phyloP scores from a whole-genome alignment of 176 grass and related monocot genomes.

The Rhynchospora tenuis region DNA sequence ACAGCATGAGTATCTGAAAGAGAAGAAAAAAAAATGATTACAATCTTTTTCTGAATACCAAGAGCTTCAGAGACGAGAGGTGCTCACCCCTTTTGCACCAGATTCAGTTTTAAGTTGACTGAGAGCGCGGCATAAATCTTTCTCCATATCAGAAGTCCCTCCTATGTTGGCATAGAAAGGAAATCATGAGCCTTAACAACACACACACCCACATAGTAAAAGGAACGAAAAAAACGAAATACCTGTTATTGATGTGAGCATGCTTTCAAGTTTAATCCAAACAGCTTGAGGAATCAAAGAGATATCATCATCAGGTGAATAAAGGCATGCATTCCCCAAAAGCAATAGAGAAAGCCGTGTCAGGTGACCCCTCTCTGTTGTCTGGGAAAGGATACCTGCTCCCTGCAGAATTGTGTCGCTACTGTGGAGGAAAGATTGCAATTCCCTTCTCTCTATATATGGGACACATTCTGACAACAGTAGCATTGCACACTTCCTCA shows the following conservation, averaged over 20 bases:
- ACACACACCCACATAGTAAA: background rate
- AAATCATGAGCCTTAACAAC: background rate
- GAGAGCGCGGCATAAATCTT: conserved; percentile 65
- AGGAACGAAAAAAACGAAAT: conserved; percentile 17
- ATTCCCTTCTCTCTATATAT: conserved; percentile 60
- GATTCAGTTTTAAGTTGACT: conserved; percentile 70
- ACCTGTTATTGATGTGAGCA: conserved; percentile 62
- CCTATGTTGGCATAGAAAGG: conserved; percentile 17
- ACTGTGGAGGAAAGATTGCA: conserved; percentile 61
- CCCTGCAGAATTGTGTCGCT: conserved; percentile 54
- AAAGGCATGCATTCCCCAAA: conserved; percentile 78
- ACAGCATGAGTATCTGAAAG: background rate
- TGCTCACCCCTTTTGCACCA: conserved; percentile 57
- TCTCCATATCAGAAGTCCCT: conserved; percentile 68
- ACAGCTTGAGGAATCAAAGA: conserved; percentile 80
- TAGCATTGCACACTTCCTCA: conserved; percentile 70
- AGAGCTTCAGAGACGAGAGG: background rate
- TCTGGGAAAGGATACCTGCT: conserved; percentile 43
- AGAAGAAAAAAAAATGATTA: background rate
- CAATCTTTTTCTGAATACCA: background rate
- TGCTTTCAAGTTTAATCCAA: conserved; percentile 80
- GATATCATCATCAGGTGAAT: conserved; percentile 86
- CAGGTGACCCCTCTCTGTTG: conserved; percentile 63
- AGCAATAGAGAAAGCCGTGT: conserved; percentile 73
- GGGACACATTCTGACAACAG: conserved; percentile 66